These are phyloP conservation scores for Pedinophyceae sp. DNA, from an alignment of 139 green algal genomes.

Conservation along the genomic window DNA sequence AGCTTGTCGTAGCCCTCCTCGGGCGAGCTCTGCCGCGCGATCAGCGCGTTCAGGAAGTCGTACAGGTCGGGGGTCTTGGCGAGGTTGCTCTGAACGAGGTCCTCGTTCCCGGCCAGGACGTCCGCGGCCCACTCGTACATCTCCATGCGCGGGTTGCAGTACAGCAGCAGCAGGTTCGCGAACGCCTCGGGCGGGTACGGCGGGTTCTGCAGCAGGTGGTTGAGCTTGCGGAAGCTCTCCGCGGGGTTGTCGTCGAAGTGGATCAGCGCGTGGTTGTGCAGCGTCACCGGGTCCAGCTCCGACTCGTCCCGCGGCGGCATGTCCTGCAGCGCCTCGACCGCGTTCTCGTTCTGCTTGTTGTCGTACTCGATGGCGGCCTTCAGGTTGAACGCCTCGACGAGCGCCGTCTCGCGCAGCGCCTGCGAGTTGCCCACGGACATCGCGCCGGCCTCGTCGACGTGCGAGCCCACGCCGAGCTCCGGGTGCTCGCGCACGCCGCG, in stretches of 20 bases:
- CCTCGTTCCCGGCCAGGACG: constrained; percentile 55
- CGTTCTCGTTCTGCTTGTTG: constrained; percentile 51
- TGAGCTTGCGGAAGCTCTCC: constrained; percentile 67
- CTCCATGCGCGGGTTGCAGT: constrained; percentile 53
- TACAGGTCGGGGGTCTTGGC: constrained; percentile 41
- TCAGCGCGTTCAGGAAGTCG: constrained; percentile 51
- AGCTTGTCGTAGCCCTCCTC: constrained; percentile 40
- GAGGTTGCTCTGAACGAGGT: constrained; percentile 37
- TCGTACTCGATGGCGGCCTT: constrained; percentile 68
- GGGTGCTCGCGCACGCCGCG: constrained; percentile 57
- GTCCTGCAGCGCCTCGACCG: constrained; percentile 54
- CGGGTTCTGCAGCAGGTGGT: constrained; percentile 60
- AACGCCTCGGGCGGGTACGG: constrained; percentile 67
- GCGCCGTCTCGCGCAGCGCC: constrained; percentile 52
- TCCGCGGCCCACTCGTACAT: constrained; percentile 66
- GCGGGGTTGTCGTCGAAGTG: constrained; percentile 47
- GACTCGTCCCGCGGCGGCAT: constrained; percentile 60
- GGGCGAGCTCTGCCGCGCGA: constrained; percentile 29
- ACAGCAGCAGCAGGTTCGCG: constrained; percentile 70
- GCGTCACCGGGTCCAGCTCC: constrained; percentile 75
- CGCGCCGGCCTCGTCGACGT: not conserved
- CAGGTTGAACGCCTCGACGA: constrained; percentile 82
- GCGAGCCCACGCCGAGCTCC: constrained; percentile 53
- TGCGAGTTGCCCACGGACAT: constrained; percentile 58
- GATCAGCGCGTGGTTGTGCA: constrained; percentile 77